Conservation (phyloP, 2,329 filamentous ascomycete genomes). For the Elsinoe perseae region DNA sequence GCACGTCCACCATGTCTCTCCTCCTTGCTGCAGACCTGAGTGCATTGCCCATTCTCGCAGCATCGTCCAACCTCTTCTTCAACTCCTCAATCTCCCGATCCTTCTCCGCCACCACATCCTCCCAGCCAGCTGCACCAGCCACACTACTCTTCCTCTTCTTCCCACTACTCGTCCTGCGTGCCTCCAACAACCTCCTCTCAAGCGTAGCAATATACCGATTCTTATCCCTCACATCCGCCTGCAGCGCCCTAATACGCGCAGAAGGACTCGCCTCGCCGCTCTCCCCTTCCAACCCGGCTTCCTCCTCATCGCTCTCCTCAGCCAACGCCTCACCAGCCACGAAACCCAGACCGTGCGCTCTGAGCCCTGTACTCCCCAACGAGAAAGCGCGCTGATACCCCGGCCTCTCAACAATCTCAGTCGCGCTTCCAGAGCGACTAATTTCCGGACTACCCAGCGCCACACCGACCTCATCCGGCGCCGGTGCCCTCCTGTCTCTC, state of each 20-base stretch:
- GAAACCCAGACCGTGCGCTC: background rate
- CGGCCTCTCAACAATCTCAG: background rate
- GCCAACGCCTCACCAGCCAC: constrained; percentile 14
- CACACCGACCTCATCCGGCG: constrained; percentile 18
- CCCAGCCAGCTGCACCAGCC: constrained; percentile 22
- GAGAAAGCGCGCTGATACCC: constrained; percentile 5
- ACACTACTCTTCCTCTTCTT: constrained; percentile 42
- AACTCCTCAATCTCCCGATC: constrained; percentile 88
- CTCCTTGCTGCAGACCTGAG: constrained; percentile 78
- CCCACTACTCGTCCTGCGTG: constrained; percentile 80
- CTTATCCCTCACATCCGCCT: constrained; percentile 92
- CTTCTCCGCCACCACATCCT: constrained; percentile 71
- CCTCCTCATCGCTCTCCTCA: constrained; percentile 35
- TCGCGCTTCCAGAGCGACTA: background rate
- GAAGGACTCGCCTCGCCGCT: constrained; percentile 66
- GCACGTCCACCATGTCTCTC: constrained; percentile 53
- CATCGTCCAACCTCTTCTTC: constrained; percentile 83
- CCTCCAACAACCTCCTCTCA: constrained; percentile 86
- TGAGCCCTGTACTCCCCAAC: background rate
- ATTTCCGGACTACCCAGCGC: constrained; percentile 14
- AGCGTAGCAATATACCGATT: constrained; percentile 92
- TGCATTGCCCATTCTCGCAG: constrained; percentile 85
- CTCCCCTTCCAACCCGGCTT: constrained; percentile 33
- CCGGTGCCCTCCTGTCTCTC: constrained; percentile 21
- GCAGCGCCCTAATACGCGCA: constrained; percentile 84